These are phyloP conservation scores for Boletus smithii DNA, from an alignment of 1,284 basidiomycete genomes.

Conservation along the genomic window DNA sequence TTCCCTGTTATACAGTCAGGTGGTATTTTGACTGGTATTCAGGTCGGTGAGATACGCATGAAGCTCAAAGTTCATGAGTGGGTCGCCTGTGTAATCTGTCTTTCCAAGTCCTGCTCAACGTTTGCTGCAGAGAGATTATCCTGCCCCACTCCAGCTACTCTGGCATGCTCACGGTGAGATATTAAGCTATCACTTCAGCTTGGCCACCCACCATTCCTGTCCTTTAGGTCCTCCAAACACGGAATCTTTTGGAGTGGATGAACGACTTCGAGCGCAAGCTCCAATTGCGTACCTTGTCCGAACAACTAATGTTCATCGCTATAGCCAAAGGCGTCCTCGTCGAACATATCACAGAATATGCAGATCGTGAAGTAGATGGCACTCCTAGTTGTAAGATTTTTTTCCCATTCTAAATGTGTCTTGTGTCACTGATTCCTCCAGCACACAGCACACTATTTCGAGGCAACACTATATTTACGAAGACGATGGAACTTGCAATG, in stretches of 20 bases:
- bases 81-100: slow-evolving; percentile 31
- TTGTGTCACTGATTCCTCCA: slow-evolving; percentile 25
- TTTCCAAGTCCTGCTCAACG: slow-evolving; percentile 16
- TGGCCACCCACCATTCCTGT: slow-evolving; percentile 5
- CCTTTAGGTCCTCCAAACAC: slow-evolving; percentile 52
- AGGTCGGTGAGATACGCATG: slow-evolving; percentile 71
- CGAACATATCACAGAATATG: slow-evolving; percentile 64
- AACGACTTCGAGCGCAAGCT: slow-evolving; percentile 63
- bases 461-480: slow-evolving; percentile 78
- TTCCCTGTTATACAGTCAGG: slow-evolving; percentile 65
- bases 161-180: slow-evolving; percentile 50
- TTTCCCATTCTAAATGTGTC: not conserved
- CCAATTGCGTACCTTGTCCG: slow-evolving; percentile 57
- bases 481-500: slow-evolving; percentile 77
- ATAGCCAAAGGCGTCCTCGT: slow-evolving; percentile 60
- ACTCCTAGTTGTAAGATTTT: slow-evolving; percentile 52
- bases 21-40: slow-evolving; percentile 47
- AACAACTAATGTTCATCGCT: slow-evolving; percentile 64
- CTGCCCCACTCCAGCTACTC: slow-evolving; percentile 60
- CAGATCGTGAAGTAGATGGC: slow-evolving; percentile 64
- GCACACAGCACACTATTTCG: slow-evolving; percentile 71
- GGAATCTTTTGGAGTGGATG: slow-evolving; percentile 74
- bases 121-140: slow-evolving; percentile 61
- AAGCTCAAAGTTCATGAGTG: slow-evolving; percentile 74
- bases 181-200: not conserved